These are phyloP conservation scores for Venturia asperata DNA, from an alignment of 2,329 filamentous ascomycete species.

Conservation along the genomic window DNA sequence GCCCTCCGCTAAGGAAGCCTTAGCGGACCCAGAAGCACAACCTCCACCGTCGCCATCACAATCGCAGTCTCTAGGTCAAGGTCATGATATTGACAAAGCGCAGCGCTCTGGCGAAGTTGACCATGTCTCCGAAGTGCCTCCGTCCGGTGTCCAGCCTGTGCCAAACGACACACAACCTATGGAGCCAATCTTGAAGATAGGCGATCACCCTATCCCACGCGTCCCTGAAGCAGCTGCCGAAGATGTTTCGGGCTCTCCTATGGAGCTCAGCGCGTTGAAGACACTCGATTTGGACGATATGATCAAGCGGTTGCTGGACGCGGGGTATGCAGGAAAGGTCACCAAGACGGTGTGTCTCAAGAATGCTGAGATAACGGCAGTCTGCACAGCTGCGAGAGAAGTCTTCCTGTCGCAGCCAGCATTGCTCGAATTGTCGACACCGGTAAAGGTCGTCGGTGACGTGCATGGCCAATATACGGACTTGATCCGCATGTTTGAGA, in stretches of 20 bases:
- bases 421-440: conserved; percentile 81
- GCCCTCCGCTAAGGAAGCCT: conserved; percentile 34
- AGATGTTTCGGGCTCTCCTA: conserved; percentile 49
- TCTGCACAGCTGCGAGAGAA: conserved; percentile 83
- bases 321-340: conserved; percentile 91
- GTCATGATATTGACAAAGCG: conserved; percentile 69
- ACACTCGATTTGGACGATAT: conserved; percentile 93
- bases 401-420: conserved; percentile 87
- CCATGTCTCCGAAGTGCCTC: conserved; percentile 85
- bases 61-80: conserved; percentile 66
- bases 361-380: conserved; percentile 93
- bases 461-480: conserved; percentile 97
- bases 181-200: conserved; percentile 83
- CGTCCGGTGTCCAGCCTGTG: conserved; percentile 53
- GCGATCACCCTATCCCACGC: conserved; percentile 62
- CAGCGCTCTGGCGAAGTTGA: conserved; percentile 87
- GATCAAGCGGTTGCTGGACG: conserved; percentile 88
- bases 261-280: conserved; percentile 87
- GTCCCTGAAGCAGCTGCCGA: conserved; percentile 43
- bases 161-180: conserved; percentile 60
- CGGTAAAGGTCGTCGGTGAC: conserved; percentile 96
- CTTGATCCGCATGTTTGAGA: conserved; percentile 93
- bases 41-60: conserved; percentile 68
- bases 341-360: conserved; percentile 96
- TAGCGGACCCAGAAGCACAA: conserved; percentile 27